Evolutionary conservation across 1,139 yeast species (phyloP), one percentile per base, ranked within the genome.

Genomic region (Candida dubliniensis): DNA sequence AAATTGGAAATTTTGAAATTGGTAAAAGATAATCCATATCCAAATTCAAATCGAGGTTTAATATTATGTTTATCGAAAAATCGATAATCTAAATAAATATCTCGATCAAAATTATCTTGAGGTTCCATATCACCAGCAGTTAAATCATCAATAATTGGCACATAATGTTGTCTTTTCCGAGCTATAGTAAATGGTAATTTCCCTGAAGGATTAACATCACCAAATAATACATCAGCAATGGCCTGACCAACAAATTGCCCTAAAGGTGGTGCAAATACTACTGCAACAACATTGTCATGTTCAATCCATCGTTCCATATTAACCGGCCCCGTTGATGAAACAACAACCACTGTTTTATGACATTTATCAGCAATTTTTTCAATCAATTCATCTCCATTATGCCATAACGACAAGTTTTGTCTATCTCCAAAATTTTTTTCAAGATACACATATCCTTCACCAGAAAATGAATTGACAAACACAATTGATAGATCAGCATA

Each of bases 101-200:
- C 81, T 9, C 76, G 60, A 45, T 72, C 77, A 54, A 70, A 71
- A 45, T 67, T 70, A 61, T 80, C 84, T 48, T 71, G 76, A 0
- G 81, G 81, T 37, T 65, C 63, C 2, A 57, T 63, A 10, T 61
- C 61, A 1, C 66, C 67, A 3, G 34, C 14, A 9, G 72, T 74
- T 25, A 74, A 58, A 26, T 65, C 65, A 42, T 68, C 74, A 46
- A 77, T 55, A 10, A 80, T 63, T 18, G 79, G 77, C 25, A 76
- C 79, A 52, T 80, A 80, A 49, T 81, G 84, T 52, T 66, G 75
- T 38, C 66, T 68, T 51, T 78, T 76, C 56, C 70, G 74, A 10
- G 87, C 85, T 53, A 82, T 73, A 1, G 87, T 81, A 53, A 81
- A 81, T 0, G 87, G 86, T 38, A 82, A 66, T 51, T 77, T 74